These are phyloP conservation scores for Eudorina sp. DNA, from an alignment of 139 green algal species.

Conservation along the genomic window DNA sequence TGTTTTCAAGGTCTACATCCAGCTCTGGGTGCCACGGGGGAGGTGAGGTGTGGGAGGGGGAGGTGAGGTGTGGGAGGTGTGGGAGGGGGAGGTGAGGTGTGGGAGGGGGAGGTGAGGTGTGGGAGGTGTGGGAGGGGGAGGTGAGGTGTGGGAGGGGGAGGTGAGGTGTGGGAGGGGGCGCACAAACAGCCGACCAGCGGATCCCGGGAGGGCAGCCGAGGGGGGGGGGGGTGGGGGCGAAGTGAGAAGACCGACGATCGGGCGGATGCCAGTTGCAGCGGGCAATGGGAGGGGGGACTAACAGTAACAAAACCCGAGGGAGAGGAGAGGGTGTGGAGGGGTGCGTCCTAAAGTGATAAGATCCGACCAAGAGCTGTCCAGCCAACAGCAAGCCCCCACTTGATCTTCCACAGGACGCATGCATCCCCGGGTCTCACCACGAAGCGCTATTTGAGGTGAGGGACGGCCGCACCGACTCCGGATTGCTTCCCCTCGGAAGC, in stretches of 20 bases:
- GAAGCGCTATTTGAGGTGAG: not conserved
- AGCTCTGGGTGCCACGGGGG: constrained; percentile 49
- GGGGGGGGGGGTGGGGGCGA: no score
- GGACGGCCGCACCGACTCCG: not conserved
- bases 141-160: not conserved
- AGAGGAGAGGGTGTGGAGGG: not conserved
- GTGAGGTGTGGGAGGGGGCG: not conserved
- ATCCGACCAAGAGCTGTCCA: not conserved
- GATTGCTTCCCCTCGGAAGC: no score
- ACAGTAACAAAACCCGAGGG: not conserved
- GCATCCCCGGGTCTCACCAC: not conserved
- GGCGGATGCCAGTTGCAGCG: not conserved
- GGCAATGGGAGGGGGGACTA: not conserved
- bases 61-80: not conserved
- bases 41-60: not conserved
- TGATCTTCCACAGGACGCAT: not conserved
- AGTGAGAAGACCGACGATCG: no score
- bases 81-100: not conserved
- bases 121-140: not conserved
- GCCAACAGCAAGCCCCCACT: not conserved
- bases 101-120: not conserved
- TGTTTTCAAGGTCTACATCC: constrained; percentile 60
- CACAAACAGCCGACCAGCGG: no score
- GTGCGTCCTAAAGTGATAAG: no score
- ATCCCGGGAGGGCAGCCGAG: no score